These are phyloP conservation scores for Vitis riparia DNA, from an alignment of 164 flowering plant species.

Conservation along the genomic window DNA sequence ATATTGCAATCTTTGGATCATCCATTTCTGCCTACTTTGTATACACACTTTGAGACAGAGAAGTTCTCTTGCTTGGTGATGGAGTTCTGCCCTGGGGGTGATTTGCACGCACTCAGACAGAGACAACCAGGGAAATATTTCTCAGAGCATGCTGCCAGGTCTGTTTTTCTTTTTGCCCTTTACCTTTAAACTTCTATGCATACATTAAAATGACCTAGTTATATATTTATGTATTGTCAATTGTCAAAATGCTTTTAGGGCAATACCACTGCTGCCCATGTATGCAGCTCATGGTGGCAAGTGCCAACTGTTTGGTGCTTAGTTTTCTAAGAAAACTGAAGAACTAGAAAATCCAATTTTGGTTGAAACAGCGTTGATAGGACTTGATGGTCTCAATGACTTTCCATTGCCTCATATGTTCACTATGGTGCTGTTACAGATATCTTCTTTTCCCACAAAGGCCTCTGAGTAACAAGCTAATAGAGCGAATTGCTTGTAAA, in stretches of 20 bases:
- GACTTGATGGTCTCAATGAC: too few species aligned
- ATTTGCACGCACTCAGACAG: constrained; percentile 79
- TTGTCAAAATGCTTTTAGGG: neutral
- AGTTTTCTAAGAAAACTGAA: too few species aligned
- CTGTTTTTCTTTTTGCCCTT: constrained; percentile 1
- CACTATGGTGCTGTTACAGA: too few species aligned
- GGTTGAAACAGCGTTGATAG: too few species aligned
- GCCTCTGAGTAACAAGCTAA: too few species aligned
- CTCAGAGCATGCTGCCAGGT: constrained; percentile 89
- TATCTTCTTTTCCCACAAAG: too few species aligned
- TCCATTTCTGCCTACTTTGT: constrained; percentile 83
- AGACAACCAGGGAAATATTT: constrained; percentile 82
- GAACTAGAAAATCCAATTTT: too few species aligned
- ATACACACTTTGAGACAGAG: constrained; percentile 83
- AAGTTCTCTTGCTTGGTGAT: constrained; percentile 77
- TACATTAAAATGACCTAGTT: neutral
- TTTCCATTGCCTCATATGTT: too few species aligned
- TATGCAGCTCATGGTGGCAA: too few species aligned
- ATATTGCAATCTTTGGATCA: constrained; percentile 86
- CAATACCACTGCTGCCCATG: too few species aligned
- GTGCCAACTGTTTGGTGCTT: too few species aligned
- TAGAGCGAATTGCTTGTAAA: too few species aligned
- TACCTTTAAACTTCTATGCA: neutral
- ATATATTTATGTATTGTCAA: neutral
- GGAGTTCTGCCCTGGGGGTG: constrained; percentile 96